These are phyloP conservation scores for Trichophyton verrucosum DNA, from an alignment of 2,329 filamentous ascomycete genomes.

Conservation along the genomic window DNA sequence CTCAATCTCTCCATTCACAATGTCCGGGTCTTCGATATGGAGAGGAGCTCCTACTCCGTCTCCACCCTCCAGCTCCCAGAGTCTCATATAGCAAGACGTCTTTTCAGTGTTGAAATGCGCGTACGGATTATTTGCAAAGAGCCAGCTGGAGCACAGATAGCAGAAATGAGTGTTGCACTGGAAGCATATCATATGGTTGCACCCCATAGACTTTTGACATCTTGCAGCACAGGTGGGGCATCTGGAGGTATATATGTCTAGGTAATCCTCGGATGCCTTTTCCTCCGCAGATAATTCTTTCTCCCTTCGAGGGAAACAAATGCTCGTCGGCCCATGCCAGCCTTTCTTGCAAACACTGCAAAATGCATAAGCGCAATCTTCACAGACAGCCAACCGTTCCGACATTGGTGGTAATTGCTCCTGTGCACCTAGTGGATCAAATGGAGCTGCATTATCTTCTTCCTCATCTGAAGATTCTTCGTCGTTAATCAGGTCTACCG, in stretches of 20 bases:
- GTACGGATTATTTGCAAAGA: slow-evolving; percentile 71
- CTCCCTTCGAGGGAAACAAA: slow-evolving; percentile 51
- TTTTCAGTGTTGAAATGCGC: slow-evolving; percentile 66
- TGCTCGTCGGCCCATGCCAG: slow-evolving; percentile 91
- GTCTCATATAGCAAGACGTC: slow-evolving; percentile 64
- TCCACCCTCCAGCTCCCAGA: slow-evolving; percentile 82
- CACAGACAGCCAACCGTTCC: slow-evolving; percentile 70
- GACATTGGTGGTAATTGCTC: slow-evolving; percentile 36
- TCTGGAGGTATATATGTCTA: slow-evolving; percentile 66
- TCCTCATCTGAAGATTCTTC: slow-evolving; percentile 38
- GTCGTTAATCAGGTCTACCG: slow-evolving; percentile 48
- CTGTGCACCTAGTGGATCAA: slow-evolving; percentile 35
- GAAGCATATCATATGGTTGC: slow-evolving; percentile 94
- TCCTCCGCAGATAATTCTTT: slow-evolving; percentile 68
- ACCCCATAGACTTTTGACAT: slow-evolving; percentile 81
- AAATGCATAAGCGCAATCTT: slow-evolving; percentile 81
- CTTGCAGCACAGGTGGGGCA: slow-evolving; percentile 81
- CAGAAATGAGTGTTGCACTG: slow-evolving; percentile 88
- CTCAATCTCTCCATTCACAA: slow-evolving; percentile 22
- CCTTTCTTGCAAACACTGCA: slow-evolving; percentile 61
- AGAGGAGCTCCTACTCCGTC: slow-evolving; percentile 38
- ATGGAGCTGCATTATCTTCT: slow-evolving; percentile 32
- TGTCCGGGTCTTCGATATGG: slow-evolving; percentile 16
- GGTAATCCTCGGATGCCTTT: slow-evolving; percentile 72
- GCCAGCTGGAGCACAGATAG: slow-evolving; percentile 83